Percentiles rank a stretch among this genome's conserved stretches.
Conservation (phyloP, 2,329 filamentous ascomycete genomes). For the Apiospora malaysiana region DNA sequence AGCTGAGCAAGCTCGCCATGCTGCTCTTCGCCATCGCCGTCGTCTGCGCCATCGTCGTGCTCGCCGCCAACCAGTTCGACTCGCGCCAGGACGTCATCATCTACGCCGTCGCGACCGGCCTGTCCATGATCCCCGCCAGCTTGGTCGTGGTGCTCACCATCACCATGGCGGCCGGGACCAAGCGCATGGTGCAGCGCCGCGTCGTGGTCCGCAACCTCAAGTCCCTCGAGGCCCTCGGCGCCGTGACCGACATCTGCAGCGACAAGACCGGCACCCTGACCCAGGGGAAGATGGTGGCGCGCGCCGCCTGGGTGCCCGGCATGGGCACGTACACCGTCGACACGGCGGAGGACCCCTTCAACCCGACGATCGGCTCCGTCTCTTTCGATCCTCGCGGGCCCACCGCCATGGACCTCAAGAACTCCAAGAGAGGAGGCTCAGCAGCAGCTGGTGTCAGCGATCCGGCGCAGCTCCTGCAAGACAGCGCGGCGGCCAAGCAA, state of each 20-base stretch:
- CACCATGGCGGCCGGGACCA: constrained; percentile 66
- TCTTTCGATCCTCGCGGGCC: constrained; percentile 40
- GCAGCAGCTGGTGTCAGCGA: constrained; percentile 27
- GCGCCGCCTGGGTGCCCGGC: constrained; percentile 63
- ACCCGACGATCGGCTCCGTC: constrained; percentile 60
- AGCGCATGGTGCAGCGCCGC: constrained; percentile 61
- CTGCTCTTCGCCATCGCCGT: constrained; percentile 71
- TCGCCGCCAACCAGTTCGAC: constrained; percentile 67
- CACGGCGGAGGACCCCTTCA: constrained; percentile 59
- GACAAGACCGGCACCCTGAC: constrained; percentile 67
- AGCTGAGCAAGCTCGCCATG: constrained; percentile 70
- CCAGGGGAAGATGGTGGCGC: constrained; percentile 68
- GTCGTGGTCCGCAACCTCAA: constrained; percentile 63
- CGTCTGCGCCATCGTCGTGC: constrained; percentile 71
- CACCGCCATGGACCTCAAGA: constrained; percentile 34
- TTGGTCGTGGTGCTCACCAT: constrained; percentile 72
- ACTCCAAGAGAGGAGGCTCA: constrained; percentile 35
- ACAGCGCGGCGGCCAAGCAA: constrained; percentile 49
- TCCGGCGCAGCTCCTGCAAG: constrained; percentile 38
- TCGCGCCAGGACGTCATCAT: constrained; percentile 65
- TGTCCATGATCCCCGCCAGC: constrained; percentile 66
- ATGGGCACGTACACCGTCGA: constrained; percentile 64
- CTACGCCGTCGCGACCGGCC: constrained; percentile 63
- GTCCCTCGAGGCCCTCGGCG: constrained; percentile 65
- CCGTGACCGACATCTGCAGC: constrained; percentile 62